Evolutionary conservation across 208 protist species (phyloP).

Genomic region (Trypanosoma cruzi): DNA sequence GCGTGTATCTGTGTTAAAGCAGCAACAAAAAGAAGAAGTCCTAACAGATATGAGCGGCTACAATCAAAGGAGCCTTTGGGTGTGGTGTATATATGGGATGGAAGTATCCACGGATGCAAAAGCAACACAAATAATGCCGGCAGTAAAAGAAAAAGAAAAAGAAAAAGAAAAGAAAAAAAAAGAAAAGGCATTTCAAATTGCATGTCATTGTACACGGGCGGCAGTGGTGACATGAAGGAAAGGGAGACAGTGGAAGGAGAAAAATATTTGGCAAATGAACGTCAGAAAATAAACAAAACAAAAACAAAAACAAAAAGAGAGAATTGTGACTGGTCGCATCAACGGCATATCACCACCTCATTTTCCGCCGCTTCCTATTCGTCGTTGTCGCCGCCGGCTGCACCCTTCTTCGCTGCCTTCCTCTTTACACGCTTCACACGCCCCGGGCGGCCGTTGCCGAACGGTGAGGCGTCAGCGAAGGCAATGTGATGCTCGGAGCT

Average conservation of each 20-base stretch:
- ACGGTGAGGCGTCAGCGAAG: constrained; percentile 96
- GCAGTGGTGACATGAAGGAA: background rate
- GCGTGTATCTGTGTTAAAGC: background rate
- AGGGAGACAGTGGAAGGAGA: background rate
- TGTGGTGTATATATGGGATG: background rate
- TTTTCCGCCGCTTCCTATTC: constrained; percentile 22
- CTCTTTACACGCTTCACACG: constrained; percentile 95
- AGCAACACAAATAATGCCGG: background rate
- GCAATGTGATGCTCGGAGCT: constrained; percentile 99
- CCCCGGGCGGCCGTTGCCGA: constrained; percentile 95
- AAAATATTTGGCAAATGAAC: background rate
- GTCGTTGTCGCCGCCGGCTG: constrained; percentile 55
- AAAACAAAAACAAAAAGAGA: constrained; percentile 8
- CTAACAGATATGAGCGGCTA: background rate
- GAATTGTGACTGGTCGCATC: constrained; percentile 1
- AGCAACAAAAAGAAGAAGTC: background rate
- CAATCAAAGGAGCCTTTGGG: background rate
- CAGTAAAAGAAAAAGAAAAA: constrained; percentile 26
- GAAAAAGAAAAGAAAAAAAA: constrained; percentile 23
- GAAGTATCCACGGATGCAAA: background rate
- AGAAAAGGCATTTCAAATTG: background rate
- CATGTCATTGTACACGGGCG: too few relatives aligned
- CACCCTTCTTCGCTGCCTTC: constrained; percentile 74
- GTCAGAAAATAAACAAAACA: background rate
- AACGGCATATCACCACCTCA: background rate